phyloP scores from a whole-genome alignment of 495 filamentous ascomycete species.

The Umbilicaria muhlenbergii region DNA sequence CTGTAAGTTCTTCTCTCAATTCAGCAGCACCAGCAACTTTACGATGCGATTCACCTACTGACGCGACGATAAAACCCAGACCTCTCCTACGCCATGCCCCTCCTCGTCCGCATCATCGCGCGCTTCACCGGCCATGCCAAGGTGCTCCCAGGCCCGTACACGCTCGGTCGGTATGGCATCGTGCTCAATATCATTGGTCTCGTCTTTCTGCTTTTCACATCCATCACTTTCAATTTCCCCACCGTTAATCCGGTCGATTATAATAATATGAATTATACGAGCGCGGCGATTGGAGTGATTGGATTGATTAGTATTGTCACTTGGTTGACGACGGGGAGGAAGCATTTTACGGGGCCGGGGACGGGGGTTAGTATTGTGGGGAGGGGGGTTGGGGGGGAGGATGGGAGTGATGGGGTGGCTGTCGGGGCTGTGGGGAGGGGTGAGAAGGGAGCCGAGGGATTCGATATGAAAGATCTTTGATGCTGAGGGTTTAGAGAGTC shows the following conservation, averaged over 20 bases:
- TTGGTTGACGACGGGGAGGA: constrained; percentile 35
- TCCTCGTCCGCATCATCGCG: constrained; percentile 34
- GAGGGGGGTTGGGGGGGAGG: not conserved
- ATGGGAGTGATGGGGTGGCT: not conserved
- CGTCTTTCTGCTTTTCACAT: constrained; percentile 35
- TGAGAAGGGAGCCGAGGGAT: too few relatives aligned
- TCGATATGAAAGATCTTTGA: too few relatives aligned
- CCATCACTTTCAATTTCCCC: constrained; percentile 44
- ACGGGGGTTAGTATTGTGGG: constrained; percentile 3
- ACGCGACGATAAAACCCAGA: constrained; percentile 17
- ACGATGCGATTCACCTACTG: too few relatives aligned
- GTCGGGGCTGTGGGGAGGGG: not conserved
- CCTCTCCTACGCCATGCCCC: constrained; percentile 41
- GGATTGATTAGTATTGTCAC: constrained; percentile 33
- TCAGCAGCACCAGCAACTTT: too few relatives aligned
- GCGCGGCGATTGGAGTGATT: constrained; percentile 37
- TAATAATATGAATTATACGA: constrained; percentile 44
- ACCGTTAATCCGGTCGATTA: constrained; percentile 29
- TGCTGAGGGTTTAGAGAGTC: too few relatives aligned
- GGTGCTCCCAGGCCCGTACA: constrained; percentile 21
- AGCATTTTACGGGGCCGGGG: constrained; percentile 34
- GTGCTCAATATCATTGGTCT: constrained; percentile 33
- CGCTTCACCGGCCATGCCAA: constrained; percentile 28
- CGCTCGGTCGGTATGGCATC: constrained; percentile 21
- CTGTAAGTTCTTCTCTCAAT: constrained; percentile 23